Evolutionary conservation across 495 filamentous ascomycete genomes (phyloP), one percentile per base, ranked within the genome.

Genomic region (Arthonia radiata): DNA sequence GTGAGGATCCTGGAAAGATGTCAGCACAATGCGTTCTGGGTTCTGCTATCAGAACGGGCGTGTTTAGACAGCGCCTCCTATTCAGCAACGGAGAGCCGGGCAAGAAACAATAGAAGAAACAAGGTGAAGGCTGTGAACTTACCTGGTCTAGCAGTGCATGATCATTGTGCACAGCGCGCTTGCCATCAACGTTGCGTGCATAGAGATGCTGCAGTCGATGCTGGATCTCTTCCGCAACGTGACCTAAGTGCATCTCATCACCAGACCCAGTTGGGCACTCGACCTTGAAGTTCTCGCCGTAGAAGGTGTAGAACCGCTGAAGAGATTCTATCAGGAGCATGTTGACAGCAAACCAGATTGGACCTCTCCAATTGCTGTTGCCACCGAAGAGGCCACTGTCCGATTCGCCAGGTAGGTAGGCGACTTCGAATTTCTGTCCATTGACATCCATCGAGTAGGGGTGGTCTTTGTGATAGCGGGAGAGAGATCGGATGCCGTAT

Each of bases 401-500:
- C 1, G 83, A 92, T 42, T 94, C 86, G 10, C 83, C 86, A 5
- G 86, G 70, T 11, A 94, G 67, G 36, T 94, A 94, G 36, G 65
- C 62, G 17, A 94, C 83, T 31, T 67, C 67, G 52, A 90, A 94
- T 17, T 59, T 61, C 43, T 91, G 78, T 5, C 77, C 79, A 34
- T 94, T 90, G 31, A 93, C 83, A 27, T 89, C 75, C 86, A 93
- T 93, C 5, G 74, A 72, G 44, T 78, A 90, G 1, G 83, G 83
- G 38, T 92, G 48, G 2, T 91, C 61, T 34, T 86, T 71, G 47
- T 94, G 83, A 43, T 67, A 70, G 49, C 82, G 89, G n/a, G 80
- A 92, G 41, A 94, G 53, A 8, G 82, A 92, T 17, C 83, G 70
- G 34, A 94, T 89, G 24, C 83, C 83, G 37, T 91, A 71, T 30